Conservation (phyloP, 495 filamentous ascomycete genomes). For the Eremomyces bilateralis region DNA sequence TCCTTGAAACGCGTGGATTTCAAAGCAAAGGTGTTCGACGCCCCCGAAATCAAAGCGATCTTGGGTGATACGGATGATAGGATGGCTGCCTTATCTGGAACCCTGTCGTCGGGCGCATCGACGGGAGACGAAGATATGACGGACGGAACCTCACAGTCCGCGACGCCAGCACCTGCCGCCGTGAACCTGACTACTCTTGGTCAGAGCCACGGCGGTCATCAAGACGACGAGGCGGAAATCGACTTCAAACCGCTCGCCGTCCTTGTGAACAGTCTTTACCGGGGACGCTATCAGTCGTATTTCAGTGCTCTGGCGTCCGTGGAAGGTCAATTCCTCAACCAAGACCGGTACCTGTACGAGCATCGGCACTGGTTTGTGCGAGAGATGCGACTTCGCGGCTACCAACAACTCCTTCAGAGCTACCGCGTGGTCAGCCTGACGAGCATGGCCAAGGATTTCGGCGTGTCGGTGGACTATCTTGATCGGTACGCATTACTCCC, state of each 20-base stretch:
- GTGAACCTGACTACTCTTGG: slow-evolving; percentile 73
- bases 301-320: slow-evolving; percentile 79
- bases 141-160: slow-evolving; percentile 29
- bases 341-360: slow-evolving; percentile 85
- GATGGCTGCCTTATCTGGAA: slow-evolving; percentile 54
- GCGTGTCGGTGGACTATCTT: slow-evolving; percentile 84
- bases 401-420: slow-evolving; percentile 91
- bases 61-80: slow-evolving; percentile 77
- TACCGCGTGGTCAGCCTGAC: slow-evolving; percentile 89
- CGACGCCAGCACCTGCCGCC: slow-evolving; percentile 39
- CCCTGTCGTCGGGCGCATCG: slow-evolving; percentile 55
- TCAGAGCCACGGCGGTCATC: slow-evolving; percentile 40
- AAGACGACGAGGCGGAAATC: slow-evolving; percentile 49
- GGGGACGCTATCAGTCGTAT: slow-evolving; percentile 78
- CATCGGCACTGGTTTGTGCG: slow-evolving; percentile 91
- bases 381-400: slow-evolving; percentile 89
- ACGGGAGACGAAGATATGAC: slow-evolving; percentile 62
- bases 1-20: slow-evolving; percentile 94
- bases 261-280: slow-evolving; percentile 77
- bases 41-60: slow-evolving; percentile 91
- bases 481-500: slow-evolving; percentile 43
- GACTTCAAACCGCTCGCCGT: slow-evolving; percentile 69
- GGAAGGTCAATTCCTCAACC: slow-evolving; percentile 79
- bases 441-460: slow-evolving; percentile 93
- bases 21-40: slow-evolving; percentile 95